These are phyloP conservation scores for Aspergillus sclerotiicarbonarius DNA, from an alignment of 495 filamentous ascomycete genomes.

Conservation along the genomic window DNA sequence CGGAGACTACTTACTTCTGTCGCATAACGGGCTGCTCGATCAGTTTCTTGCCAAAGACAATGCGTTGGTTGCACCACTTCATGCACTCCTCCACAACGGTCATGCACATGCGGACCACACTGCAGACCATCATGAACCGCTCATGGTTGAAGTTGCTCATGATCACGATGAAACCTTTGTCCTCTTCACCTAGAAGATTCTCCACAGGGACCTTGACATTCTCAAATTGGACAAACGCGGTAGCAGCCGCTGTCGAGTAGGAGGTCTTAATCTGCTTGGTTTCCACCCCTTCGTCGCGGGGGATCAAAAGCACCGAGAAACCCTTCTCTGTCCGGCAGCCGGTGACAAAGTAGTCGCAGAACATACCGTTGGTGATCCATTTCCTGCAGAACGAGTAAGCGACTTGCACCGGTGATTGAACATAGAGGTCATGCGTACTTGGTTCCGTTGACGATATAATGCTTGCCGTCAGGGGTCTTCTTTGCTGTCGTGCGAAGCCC, in stretches of 20 bases:
- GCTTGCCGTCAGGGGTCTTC: conserved; percentile 78
- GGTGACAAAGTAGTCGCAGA: conserved; percentile 78
- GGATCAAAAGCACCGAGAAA: conserved; percentile 73
- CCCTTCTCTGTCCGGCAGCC: conserved; percentile 82
- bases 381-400: conserved; percentile 45
- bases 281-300: conserved; percentile 66
- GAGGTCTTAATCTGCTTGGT: conserved; percentile 82
- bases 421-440: conserved; percentile 42
- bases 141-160: conserved; percentile 86
- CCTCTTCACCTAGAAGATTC: conserved; percentile 77
- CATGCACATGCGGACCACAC: conserved; percentile 61
- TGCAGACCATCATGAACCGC: conserved; percentile 68
- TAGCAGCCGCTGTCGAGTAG: conserved; percentile 77
- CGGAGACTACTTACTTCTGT: conserved; percentile 57
- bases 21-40: conserved; percentile 84
- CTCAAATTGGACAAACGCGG: conserved; percentile 79
- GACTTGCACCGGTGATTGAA: neutral
- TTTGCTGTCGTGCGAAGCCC: conserved; percentile 76
- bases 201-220: conserved; percentile 81
- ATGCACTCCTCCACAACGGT: conserved; percentile 79
- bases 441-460: conserved; percentile 84
- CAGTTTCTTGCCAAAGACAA: conserved; percentile 81
- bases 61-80: conserved; percentile 85
- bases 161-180: conserved; percentile 88
- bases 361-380: conserved; percentile 92